Conservation (phyloP, 345 rosid genomes). For the Syzygium oleosum region DNA sequence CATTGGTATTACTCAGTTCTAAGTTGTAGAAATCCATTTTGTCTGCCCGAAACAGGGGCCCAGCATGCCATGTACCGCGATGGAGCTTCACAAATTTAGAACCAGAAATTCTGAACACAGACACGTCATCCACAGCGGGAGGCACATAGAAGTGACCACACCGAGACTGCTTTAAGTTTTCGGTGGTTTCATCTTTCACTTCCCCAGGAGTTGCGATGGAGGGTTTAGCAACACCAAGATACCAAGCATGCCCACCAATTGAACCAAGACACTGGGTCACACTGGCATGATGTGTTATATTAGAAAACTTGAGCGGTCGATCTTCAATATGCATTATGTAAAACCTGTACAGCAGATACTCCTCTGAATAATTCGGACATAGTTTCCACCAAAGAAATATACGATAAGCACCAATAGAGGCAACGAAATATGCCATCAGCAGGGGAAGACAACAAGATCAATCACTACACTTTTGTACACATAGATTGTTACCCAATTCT, state of each 20-base stretch:
- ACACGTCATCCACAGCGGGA: constrained; percentile 48
- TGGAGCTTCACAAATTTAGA: constrained; percentile 63
- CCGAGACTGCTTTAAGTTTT: constrained; percentile 16
- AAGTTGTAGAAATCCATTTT: constrained; percentile 75
- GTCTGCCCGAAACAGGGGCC: constrained; percentile 49
- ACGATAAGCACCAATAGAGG: not conserved
- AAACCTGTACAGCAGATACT: constrained; percentile 24
- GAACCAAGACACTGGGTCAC: constrained; percentile 92
- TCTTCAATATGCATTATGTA: constrained; percentile 45
- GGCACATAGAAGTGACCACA: constrained; percentile 57
- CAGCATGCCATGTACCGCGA: constrained; percentile 82
- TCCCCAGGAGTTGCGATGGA: constrained; percentile 29
- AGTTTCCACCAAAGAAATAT: not conserved
- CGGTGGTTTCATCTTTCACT: not conserved
- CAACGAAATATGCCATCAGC: not conserved
- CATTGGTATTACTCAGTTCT: constrained; percentile 77
- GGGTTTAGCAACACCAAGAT: constrained; percentile 71
- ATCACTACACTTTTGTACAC: not conserved
- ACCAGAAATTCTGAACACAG: constrained; percentile 55
- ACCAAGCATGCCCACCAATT: constrained; percentile 67
- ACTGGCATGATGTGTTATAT: constrained; percentile 70
- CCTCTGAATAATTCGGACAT: not conserved
- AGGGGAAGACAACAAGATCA: not conserved
- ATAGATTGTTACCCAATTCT: not conserved
- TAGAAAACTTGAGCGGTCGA: constrained; percentile 33